Percentiles rank a stretch among this genome's conserved stretches.
phyloP scores from a whole-genome alignment of 495 filamentous ascomycete genomes.

The Darksidea phi region DNA sequence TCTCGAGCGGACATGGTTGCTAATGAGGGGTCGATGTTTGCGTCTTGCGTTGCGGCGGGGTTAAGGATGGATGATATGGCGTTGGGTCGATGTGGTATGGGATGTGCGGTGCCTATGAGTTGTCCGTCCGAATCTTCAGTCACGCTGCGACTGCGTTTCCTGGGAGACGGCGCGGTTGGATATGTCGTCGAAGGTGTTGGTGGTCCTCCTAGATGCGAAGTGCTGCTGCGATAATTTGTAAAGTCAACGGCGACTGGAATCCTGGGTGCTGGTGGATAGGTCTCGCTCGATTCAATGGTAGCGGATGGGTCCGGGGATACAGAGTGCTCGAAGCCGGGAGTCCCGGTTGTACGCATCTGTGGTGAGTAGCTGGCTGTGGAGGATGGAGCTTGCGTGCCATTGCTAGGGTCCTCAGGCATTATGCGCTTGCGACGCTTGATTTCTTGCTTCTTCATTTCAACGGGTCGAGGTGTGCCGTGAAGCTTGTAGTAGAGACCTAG shows the following conservation, averaged over 20 bases:
- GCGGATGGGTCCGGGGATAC: slow-evolving; percentile 27
- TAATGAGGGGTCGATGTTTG: slow-evolving; percentile 32
- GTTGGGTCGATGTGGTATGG: slow-evolving; percentile 31
- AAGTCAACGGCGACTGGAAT: slow-evolving; percentile 42
- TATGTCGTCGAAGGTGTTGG: slow-evolving; percentile 43
- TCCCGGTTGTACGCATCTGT: slow-evolving; percentile 15
- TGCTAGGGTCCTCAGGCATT: slow-evolving; percentile 73
- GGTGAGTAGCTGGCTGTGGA: slow-evolving; percentile 37
- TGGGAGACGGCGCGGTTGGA: slow-evolving; percentile 49
- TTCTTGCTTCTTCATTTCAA: slow-evolving; percentile 94
- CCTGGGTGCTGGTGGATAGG: slow-evolving; percentile 10
- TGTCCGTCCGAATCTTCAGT: slow-evolving; percentile 36
- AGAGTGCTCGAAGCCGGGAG: slow-evolving; percentile 15
- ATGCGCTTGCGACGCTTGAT: slow-evolving; percentile 97
- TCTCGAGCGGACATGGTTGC: slow-evolving; percentile 7
- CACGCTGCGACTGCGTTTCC: slow-evolving; percentile 67
- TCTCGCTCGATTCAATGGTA: slow-evolving; percentile 26
- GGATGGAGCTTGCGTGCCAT: slow-evolving; percentile 1
- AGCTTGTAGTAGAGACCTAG: slow-evolving; percentile 95
- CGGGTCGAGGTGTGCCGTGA: slow-evolving; percentile 86
- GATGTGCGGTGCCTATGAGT: slow-evolving; percentile 47
- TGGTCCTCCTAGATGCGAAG: slow-evolving; percentile 47
- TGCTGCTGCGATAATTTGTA: slow-evolving; percentile 36
- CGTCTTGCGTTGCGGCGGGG: slow-evolving; percentile 11
- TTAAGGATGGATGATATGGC: slow-evolving; percentile 31